phyloP scores from a whole-genome alignment of 2,329 filamentous ascomycete species.

The Aspergillus luchuensis region DNA sequence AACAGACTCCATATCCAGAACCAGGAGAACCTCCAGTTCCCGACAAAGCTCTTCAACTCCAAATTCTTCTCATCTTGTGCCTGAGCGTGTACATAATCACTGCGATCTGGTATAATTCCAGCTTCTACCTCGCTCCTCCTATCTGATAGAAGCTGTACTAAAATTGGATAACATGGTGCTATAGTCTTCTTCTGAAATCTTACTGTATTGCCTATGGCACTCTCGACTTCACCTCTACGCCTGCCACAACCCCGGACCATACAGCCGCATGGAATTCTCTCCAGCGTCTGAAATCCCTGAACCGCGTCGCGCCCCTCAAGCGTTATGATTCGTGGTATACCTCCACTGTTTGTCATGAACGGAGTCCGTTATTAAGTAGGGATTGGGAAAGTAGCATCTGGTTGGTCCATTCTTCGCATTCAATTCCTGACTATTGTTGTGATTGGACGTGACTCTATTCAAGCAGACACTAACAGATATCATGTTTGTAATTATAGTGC shows the following conservation, averaged over 20 bases:
- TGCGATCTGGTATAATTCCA: background rate
- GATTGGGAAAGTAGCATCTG: background rate
- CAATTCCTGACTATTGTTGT: background rate
- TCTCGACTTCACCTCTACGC: background rate
- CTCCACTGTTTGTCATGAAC: background rate
- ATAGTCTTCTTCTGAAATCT: background rate
- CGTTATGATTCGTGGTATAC: background rate
- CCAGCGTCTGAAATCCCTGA: background rate
- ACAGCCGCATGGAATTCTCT: background rate
- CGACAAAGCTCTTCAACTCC: background rate
- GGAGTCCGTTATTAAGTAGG: background rate
- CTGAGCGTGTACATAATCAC: background rate
- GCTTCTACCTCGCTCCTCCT: background rate
- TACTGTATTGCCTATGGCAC: background rate
- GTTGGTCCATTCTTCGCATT: background rate
- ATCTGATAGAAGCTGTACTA: background rate
- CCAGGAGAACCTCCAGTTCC: background rate
- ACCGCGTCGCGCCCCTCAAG: background rate
- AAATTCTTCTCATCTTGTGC: background rate
- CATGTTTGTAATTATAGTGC: background rate
- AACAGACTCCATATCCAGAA: background rate
- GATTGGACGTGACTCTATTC: background rate
- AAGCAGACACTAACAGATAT: background rate
- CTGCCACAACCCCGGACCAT: background rate
- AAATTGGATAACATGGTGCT: background rate